phyloP scores from a whole-genome alignment of 2,329 filamentous ascomycete genomes.

The Simplicillium aogashimaense region DNA sequence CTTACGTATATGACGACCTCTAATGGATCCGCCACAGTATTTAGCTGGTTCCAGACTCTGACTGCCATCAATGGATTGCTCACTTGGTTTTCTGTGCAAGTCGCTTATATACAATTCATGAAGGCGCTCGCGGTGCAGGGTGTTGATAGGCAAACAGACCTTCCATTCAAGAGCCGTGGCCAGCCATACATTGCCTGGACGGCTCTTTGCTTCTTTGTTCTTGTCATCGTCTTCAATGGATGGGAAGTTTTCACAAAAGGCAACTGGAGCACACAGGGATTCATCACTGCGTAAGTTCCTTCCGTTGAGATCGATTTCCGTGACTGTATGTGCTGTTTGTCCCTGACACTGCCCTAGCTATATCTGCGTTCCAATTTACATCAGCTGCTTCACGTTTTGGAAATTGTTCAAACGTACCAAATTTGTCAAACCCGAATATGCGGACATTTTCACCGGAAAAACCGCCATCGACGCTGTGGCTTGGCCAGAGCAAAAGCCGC shows the following conservation, averaged over 20 bases:
- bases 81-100: slow-evolving; percentile 53
- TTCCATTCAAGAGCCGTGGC: slow-evolving; percentile 14
- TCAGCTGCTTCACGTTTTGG: slow-evolving; percentile 50
- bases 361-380: slow-evolving; percentile 36
- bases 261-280: not conserved
- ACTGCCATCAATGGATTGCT: slow-evolving; percentile 58
- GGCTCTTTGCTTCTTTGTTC: slow-evolving; percentile 59
- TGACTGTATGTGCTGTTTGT: no score
- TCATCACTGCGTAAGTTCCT: not conserved
- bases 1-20: slow-evolving; percentile 29
- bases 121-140: not conserved
- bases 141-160: not conserved
- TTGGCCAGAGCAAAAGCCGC: not conserved
- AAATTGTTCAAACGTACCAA: slow-evolving; percentile 53
- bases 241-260: not conserved
- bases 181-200: slow-evolving; percentile 66
- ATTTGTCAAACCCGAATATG: slow-evolving; percentile 41
- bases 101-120: slow-evolving; percentile 55
- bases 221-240: slow-evolving; percentile 58
- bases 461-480: slow-evolving; percentile 47
- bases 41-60: slow-evolving; percentile 21
- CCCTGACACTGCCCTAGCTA: slow-evolving; percentile 26
- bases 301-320: no score
- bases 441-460: slow-evolving; percentile 49
- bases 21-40: slow-evolving; percentile 14